Evolutionary conservation across 2,329 filamentous ascomycete species (phyloP), one percentile per base, ranked within the genome.

Genomic region (Ceratocystis variospora): DNA sequence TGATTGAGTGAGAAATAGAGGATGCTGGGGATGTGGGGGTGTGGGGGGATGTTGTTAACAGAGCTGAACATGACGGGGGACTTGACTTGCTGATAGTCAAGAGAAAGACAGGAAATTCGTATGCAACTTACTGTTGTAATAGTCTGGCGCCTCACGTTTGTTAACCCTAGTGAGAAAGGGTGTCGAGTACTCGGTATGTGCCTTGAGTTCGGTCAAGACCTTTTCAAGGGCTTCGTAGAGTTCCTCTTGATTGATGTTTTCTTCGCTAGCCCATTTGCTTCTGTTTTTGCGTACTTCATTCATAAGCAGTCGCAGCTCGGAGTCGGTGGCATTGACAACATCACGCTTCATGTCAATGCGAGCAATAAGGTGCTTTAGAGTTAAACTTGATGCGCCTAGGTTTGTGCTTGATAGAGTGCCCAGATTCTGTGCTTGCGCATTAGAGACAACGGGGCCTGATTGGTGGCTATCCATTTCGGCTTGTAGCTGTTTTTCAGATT

Each of bases 211-310:
- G 73, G 92, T 96, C 72, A 99, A 81, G 64, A 99, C 94, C 78
- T 97, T 97, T 75, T 99, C 94, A 15, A 94, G 81, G 10, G 94
- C 90, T 77, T 99, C 94, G 74, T 99, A 99, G 5, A 99, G 81
- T 76, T 99, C 94, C 76, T 99, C 94, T 76, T 99, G 94, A 68
- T 94, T 93, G 69, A 99, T 88, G 71, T 95, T 94, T 71, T 99
- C 94, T 75, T 97, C 94, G 74, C 89, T 97, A 2, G 94, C 93
- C 94, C 94, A 99, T 77, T 99, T 99, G 76, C 93, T 97, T 72
- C 94, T 83, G 71, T 97, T 97, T 76, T 97, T 99, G 70, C 94
- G 85, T 19, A 99, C 94, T 76, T 99, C 94, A 72, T 94, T 96
- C 83, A 99, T 96, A 67, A 99, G 79, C 62, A 88, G 90, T 68